phyloP scores from a whole-genome alignment of 2,329 filamentous ascomycete genomes.

The Daldinia sp. region DNA sequence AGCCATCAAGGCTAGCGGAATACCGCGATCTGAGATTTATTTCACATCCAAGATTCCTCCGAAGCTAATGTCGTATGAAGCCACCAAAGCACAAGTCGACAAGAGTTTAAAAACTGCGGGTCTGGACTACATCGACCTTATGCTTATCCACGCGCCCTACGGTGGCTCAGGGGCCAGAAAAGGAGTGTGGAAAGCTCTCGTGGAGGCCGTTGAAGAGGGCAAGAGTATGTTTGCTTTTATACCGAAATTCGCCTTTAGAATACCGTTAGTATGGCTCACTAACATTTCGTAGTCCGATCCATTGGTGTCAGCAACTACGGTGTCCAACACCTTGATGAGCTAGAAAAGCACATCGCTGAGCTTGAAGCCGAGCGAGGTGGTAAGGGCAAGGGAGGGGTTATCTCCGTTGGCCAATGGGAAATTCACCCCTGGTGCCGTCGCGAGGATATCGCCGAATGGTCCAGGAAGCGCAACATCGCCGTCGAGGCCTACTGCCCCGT shows the following conservation, averaged over 20 bases:
- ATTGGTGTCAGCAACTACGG: slow-evolving; percentile 73
- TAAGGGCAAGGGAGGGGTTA: slow-evolving; percentile 71
- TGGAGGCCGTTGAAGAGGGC: slow-evolving; percentile 69
- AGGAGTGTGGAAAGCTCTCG: slow-evolving; percentile 68
- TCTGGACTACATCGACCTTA: slow-evolving; percentile 73
- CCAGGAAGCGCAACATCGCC: slow-evolving; percentile 67
- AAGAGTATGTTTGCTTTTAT: slow-evolving; percentile 48
- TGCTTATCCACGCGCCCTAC: slow-evolving; percentile 69
- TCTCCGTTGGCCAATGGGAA: slow-evolving; percentile 89
- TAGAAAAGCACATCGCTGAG: slow-evolving; percentile 66
- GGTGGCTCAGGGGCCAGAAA: slow-evolving; percentile 64
- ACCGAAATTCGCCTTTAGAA: neutral
- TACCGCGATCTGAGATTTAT: slow-evolving; percentile 60
- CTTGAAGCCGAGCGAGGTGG: slow-evolving; percentile 69
- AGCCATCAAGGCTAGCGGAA: slow-evolving; percentile 52
- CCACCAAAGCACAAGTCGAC: slow-evolving; percentile 69
- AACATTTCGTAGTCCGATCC: slow-evolving; percentile 54
- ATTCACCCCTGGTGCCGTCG: slow-evolving; percentile 87
- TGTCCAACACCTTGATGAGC: slow-evolving; percentile 67
- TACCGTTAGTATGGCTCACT: neutral
- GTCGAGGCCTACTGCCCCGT: slow-evolving; percentile 71
- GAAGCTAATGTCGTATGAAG: slow-evolving; percentile 63
- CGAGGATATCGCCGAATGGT: slow-evolving; percentile 83
- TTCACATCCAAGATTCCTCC: slow-evolving; percentile 65
- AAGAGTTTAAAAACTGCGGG: slow-evolving; percentile 68